Evolutionary conservation across 164 flowering plant genomes (phyloP), one percentile per base, ranked within the genome.

Genomic region (Buxus sempervirens): DNA sequence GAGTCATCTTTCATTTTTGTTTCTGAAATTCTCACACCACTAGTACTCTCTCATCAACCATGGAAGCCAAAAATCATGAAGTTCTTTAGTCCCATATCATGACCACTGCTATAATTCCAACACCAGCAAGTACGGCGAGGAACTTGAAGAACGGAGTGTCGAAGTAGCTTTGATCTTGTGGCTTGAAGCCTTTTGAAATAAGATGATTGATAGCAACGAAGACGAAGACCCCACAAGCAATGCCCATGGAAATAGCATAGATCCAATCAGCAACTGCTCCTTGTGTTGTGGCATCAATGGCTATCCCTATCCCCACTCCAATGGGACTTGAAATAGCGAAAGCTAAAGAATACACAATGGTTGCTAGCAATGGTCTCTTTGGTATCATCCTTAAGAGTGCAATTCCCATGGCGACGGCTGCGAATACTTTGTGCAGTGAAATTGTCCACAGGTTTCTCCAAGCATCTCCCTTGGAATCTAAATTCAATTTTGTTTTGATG

Each of bases 371-470:
- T 28, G 93, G 89, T 62, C 93, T 79, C 55, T 82, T 77, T 0
- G 93, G 98, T 10, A 85, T 70, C 89, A 93, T 86, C 68, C 80
- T 82, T 7, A 89, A 84, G n/a, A 89, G 79, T 22, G 96, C 98
- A 38, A 90, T 88, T 21, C 95, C 98, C 96, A 89, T 89, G 48
- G 90, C 88, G 15, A 89, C 68, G 58, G 95, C 96, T 63, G 91
- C 96, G 69, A 89, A 89, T 62, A 93, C 82, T 65, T 93, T 90
- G 87, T 93, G 98, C 75, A 93, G 67, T 5, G 82, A 81, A 64
- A 93, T 84, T 21, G 90, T 90, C 98, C 96, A 90, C 28, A 90
- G 76, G 66, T 82, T 83, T 76, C 84, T 88, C 96, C 98, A 93
- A 64, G 96, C 98, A n/a, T 88, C 95, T 32, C 49, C 71, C 70